phyloP scores from a whole-genome alignment of 73 alveolate genomes.

The Tetrahymena elliotti region DNA sequence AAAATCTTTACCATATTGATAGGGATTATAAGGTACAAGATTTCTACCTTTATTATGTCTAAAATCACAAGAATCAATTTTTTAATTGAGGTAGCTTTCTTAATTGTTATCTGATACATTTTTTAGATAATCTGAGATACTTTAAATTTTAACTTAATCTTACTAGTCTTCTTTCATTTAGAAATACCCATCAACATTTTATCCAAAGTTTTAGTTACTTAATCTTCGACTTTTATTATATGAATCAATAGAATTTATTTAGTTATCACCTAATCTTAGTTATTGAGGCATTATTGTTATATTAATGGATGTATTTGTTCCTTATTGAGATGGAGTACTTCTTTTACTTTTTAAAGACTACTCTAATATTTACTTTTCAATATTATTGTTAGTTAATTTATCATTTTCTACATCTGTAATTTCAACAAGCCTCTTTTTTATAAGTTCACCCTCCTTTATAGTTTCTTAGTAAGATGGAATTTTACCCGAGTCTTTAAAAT shows the following conservation, averaged over 20 bases:
- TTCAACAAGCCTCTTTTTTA: not conserved
- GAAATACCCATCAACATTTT: not conserved
- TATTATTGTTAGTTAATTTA: not conserved
- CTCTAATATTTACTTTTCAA: not conserved
- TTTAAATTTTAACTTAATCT: not conserved
- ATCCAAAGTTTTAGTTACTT: not conserved
- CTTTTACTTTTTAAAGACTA: not conserved
- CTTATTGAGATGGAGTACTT: not conserved
- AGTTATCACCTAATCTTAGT: not conserved
- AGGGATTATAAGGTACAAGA: not conserved
- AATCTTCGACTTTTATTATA: not conserved
- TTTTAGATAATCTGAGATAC: not conserved
- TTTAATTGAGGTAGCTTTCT: not conserved
- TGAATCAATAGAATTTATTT: not conserved
- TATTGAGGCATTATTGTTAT: not conserved
- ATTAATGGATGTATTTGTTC: not conserved
- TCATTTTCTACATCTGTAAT: not conserved
- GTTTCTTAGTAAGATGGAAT: not conserved
- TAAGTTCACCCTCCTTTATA: not conserved
- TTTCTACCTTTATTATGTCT: not conserved
- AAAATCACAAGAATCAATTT: not conserved
- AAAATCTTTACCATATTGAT: not conserved
- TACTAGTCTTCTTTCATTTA: not conserved
- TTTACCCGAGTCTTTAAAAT: not conserved
- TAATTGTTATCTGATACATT: not conserved